phyloP scores from a whole-genome alignment of 805 yeast species.

The Starmerella floris region DNA sequence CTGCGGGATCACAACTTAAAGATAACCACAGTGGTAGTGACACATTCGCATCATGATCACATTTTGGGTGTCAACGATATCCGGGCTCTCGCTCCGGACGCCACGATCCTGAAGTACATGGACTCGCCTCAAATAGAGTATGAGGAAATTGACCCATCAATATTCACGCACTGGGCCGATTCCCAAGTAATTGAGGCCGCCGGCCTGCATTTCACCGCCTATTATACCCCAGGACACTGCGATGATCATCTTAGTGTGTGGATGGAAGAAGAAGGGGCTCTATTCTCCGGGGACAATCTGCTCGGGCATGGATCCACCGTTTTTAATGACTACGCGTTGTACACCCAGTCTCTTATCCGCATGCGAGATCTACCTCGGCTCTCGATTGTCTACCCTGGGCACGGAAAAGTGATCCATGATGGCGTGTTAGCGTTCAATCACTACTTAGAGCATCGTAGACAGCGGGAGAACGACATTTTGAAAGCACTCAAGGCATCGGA shows the following conservation, averaged over 20 bases:
- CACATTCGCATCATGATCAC: slow-evolving; percentile 32
- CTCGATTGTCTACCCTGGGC: slow-evolving; percentile 28
- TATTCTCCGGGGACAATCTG: slow-evolving; percentile 30
- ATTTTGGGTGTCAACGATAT: slow-evolving; percentile 24
- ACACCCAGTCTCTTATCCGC: slow-evolving; percentile 23
- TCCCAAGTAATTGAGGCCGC: slow-evolving; percentile 19
- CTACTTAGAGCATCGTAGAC: slow-evolving; percentile 27
- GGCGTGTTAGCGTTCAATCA: slow-evolving; percentile 24
- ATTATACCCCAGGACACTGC: slow-evolving; percentile 30
- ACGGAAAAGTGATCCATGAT: slow-evolving; percentile 27
- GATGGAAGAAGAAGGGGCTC: slow-evolving; percentile 26
- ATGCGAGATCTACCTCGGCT: slow-evolving; percentile 20
- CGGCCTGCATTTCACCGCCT: slow-evolving; percentile 24
- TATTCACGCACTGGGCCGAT: slow-evolving; percentile 19
- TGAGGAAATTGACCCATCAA: not conserved
- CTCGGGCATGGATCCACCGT: slow-evolving; percentile 30
- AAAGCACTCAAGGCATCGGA: slow-evolving; percentile 11
- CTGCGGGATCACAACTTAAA: slow-evolving; percentile 13
- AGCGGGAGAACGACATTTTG: slow-evolving; percentile 26
- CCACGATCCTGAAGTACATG: slow-evolving; percentile 13
- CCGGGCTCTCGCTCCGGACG: slow-evolving; percentile 10
- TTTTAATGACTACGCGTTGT: slow-evolving; percentile 25
- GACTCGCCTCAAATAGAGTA: not conserved
- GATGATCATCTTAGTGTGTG: slow-evolving; percentile 28
- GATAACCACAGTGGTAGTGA: slow-evolving; percentile 21